Evolutionary conservation across 257 asterid species (phyloP), one percentile per base, ranked within the genome.

Genomic region (Leonotis leonurus): DNA sequence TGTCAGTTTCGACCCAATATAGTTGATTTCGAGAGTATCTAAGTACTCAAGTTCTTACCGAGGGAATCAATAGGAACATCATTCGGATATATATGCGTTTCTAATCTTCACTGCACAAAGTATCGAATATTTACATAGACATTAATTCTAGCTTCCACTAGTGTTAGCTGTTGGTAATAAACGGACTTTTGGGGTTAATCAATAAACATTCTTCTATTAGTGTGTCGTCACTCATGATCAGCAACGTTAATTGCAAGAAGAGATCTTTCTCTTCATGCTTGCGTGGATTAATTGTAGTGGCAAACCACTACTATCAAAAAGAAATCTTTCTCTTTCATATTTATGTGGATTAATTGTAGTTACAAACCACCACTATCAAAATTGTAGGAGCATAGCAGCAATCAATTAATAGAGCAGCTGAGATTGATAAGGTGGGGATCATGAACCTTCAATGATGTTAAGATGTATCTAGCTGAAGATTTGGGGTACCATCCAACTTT

Each of bases 401-500:
- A 36, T 24, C 22, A 55, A 60, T 43, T 27, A 60, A 60, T 29
- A 16, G 27, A 27, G 27, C 53, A 60, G 37, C 41, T 60, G 66
- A 45, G 26, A 44, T 26, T 21, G 13, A 40, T 58, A n/a, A 26
- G 33, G 55, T 58, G 21, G 51, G 35, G 64, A 58, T 37, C 22
- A 2, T 40, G 55, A 2, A 12, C n/a, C 33, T 35, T 35, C 36
- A 35, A 56, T 56, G 62, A 56, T 35, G 62, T 56, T 56, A 36
- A 20, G 62, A 56, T 48, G 21, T 20, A 56, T 56, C 62, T 56
- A 56, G 48, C 11, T 35, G 48, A 21, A 36, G 62, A 36, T 36
- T 36, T 56, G 46, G 40, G 26, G 61, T 55, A 55, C 61, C 61
- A 55, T 55, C 30, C 44, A 65, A 18, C 70, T 65, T 53, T 65